phyloP scores from a whole-genome alignment of 345 rosid species.

The Salix suchowensis region DNA sequence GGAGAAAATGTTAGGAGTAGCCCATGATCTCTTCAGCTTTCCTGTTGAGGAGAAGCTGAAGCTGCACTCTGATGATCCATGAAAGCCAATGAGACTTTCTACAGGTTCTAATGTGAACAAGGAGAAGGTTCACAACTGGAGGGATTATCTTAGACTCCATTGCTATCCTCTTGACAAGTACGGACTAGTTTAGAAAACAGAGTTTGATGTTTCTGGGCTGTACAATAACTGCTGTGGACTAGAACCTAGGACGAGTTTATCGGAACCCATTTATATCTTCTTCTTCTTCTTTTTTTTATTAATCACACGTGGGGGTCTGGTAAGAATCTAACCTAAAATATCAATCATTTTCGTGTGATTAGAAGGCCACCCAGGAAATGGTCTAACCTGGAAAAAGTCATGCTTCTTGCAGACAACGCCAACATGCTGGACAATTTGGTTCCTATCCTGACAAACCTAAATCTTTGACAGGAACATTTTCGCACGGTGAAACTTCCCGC shows the following conservation, averaged over 20 bases:
- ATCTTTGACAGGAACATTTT: constrained; percentile 65
- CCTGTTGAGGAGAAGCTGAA: constrained; percentile 81
- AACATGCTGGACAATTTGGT: constrained; percentile 36
- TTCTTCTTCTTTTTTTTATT: too few relatives aligned
- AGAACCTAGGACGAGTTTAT: too few relatives aligned
- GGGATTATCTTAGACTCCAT: constrained; percentile 79
- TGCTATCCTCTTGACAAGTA: constrained; percentile 69
- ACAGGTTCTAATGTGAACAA: constrained; percentile 78
- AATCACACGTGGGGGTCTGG: too few relatives aligned
- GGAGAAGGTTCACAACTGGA: constrained; percentile 80
- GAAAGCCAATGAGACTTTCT: constrained; percentile 69
- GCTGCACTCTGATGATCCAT: constrained; percentile 76
- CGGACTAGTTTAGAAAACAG: neutral
- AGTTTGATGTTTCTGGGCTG: too few relatives aligned
- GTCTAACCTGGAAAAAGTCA: constrained; percentile 65
- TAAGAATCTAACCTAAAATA: too few relatives aligned
- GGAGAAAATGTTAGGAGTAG: constrained; percentile 47
- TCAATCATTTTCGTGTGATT: too few relatives aligned
- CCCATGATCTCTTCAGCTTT: constrained; percentile 51
- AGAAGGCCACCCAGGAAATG: too few relatives aligned
- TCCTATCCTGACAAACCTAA: constrained; percentile 41
- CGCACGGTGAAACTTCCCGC: constrained; percentile 45
- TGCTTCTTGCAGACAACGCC: constrained; percentile 46
- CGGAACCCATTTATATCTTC: too few relatives aligned
- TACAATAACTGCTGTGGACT: too few relatives aligned